These are phyloP conservation scores for Castanospermum australe DNA, from an alignment of 306 rosid species.

Conservation along the genomic window DNA sequence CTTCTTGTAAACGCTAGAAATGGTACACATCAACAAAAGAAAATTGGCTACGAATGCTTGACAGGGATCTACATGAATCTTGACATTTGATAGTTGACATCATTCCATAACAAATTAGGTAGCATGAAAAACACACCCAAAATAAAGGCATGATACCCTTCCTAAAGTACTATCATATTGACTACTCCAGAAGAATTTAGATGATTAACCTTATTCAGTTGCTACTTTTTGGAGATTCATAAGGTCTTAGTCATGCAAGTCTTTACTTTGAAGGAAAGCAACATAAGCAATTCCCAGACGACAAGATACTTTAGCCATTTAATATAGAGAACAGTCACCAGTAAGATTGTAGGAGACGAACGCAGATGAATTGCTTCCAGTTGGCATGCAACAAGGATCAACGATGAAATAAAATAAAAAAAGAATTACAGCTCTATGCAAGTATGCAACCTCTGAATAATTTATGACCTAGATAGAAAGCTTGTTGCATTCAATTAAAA, in stretches of 20 bases:
- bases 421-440: background rate
- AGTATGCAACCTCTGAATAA: background rate
- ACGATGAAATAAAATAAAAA: background rate
- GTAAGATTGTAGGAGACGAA: constrained; percentile 4
- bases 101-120: background rate
- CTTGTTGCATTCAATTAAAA: constrained; percentile 1
- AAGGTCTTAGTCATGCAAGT: constrained; percentile 14
- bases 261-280: constrained; percentile 13
- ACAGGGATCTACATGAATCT: background rate
- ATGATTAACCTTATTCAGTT: too few relatives aligned
- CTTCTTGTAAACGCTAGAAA: background rate
- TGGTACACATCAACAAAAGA: background rate
- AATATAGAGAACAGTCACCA: constrained; percentile 5
- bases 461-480: constrained; percentile 15
- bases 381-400: constrained; percentile 1
- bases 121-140: background rate
- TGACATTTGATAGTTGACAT: too few relatives aligned
- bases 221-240: background rate
- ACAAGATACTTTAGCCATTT: background rate
- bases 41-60: background rate
- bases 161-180: background rate
- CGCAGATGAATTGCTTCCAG: background rate
- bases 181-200: background rate
- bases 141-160: background rate
- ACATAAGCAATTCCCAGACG: constrained; percentile 15